Percentiles rank a stretch among this genome's conserved stretches.
Evolutionary conservation across 108 stramenopile species (phyloP).

Genomic region (Aureococcus anophagefferens): DNA sequence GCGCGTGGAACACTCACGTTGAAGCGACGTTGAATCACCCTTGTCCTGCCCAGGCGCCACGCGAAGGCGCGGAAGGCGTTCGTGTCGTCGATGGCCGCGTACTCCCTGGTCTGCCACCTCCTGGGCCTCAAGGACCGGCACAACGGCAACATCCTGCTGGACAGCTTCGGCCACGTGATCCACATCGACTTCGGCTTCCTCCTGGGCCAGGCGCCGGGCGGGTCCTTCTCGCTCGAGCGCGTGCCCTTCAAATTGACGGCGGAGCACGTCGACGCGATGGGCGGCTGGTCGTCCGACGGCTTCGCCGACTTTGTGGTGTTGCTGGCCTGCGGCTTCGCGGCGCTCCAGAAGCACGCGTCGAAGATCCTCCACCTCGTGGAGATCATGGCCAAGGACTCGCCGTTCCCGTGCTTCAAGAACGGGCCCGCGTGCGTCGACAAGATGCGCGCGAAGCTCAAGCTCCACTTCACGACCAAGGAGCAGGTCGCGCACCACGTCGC

Average conservation of each 20-base stretch:
- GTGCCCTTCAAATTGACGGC: slow-evolving; percentile 97
- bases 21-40: too few relatives aligned
- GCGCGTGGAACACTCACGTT: too few relatives aligned
- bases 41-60: too few relatives aligned
- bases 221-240: slow-evolving; percentile 79
- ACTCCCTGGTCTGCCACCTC: slow-evolving; percentile 87
- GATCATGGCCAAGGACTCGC: slow-evolving; percentile 71
- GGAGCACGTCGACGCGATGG: slow-evolving; percentile 91
- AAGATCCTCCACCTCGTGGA: slow-evolving; percentile 77
- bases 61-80: slow-evolving; percentile 30
- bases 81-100: slow-evolving; percentile 69
- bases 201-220: slow-evolving; percentile 86
- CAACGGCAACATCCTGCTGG: slow-evolving; percentile 90
- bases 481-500: not conserved
- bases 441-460: not conserved
- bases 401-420: slow-evolving; percentile 85
- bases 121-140: slow-evolving; percentile 95
- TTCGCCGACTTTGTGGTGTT: slow-evolving; percentile 90
- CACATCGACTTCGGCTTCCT: slow-evolving; percentile 99
- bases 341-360: slow-evolving; percentile 76
- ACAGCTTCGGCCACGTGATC: slow-evolving; percentile 88
- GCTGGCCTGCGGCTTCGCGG: slow-evolving; percentile 88
- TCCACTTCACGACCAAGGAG: not conserved
- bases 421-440: slow-evolving; percentile 12
- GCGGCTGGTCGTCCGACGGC: slow-evolving; percentile 65